Evolutionary conservation across 148 eudicot species (phyloP), one percentile per base, ranked within the genome.

Genomic region (Cornus controversa): DNA sequence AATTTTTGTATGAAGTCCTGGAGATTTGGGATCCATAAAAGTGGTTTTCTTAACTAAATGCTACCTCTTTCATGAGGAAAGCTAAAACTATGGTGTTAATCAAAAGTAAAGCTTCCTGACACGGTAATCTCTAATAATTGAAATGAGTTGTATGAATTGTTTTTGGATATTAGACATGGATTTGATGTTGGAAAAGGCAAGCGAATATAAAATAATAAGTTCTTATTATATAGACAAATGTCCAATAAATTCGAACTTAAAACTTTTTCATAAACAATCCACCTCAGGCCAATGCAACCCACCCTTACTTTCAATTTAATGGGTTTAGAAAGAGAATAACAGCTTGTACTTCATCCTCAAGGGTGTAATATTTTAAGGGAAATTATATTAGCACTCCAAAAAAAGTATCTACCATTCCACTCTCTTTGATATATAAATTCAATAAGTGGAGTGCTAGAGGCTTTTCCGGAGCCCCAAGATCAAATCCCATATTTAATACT

Each of bases 221-320:
- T 25, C 10, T 28, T 72, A 26, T 62, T 8, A 64, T 9, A 37
- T 26, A 34, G 34, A 28, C 18, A 72, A 66, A 34, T 22, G 42
- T 62, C 53, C 37, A 28, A 15, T 0, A 26, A 73, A 66, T 27
- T 29, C 72, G 45, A 50, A 65, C 34, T 34, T 10, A 5, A 24
- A 72, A 47, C 45, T 57, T 79, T 37, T 28, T 9, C 71, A 24
- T n/a, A 26, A 18, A 73, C 29, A 69, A 54, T 27, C 34, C 34
- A 54, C 62, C 53, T 53, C 10, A 16, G 23, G 67, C 45, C 45
- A 40, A 9, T 40, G 45, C 8, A 40, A 40, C 8, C 8, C 45
- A 40, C 45, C 45, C 45, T 40, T 40, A 72, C 14, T n/a, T 2
- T 26, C 77, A 40, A 42, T 74, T 60, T 75, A 10, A n/a, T 14